Evolutionary conservation across 2,329 filamentous ascomycete genomes (phyloP).

Genomic region (Dothideomycetes sp.): DNA sequence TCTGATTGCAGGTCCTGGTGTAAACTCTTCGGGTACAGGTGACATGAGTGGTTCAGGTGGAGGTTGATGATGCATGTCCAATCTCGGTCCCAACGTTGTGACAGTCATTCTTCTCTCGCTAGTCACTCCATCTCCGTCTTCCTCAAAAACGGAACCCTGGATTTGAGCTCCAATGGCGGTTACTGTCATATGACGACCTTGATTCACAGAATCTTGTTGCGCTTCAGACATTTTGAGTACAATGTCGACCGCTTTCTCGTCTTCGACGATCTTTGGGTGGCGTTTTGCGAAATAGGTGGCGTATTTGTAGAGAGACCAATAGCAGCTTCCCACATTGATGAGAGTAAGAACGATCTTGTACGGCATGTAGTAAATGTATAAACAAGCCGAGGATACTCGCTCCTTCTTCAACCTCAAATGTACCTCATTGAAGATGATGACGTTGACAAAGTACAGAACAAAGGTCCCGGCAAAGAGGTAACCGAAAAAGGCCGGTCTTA

Average conservation of each 20-base stretch:
- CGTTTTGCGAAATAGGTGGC: conserved; percentile 38
- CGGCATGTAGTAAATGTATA: conserved; percentile 35
- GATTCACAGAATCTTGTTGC: background rate
- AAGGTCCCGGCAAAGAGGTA: conserved; percentile 31
- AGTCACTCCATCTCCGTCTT: background rate
- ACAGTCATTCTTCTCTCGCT: conserved; percentile 5
- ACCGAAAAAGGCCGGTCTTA: conserved; percentile 33
- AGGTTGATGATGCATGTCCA: background rate
- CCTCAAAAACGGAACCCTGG: conserved; percentile 4
- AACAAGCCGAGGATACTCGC: conserved; percentile 30
- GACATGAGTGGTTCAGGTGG: background rate
- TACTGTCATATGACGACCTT: conserved; percentile 16
- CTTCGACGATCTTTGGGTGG: conserved; percentile 41
- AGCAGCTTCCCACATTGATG: conserved; percentile 34
- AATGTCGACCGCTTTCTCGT: conserved; percentile 31
- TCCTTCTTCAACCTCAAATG: conserved; percentile 39
- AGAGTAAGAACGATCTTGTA: conserved; percentile 38
- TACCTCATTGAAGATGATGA: conserved; percentile 40
- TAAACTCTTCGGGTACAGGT: no score
- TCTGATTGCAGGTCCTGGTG: conserved; percentile 1
- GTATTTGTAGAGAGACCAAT: conserved; percentile 29
- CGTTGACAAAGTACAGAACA: conserved; percentile 36
- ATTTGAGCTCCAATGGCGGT: conserved; percentile 14
- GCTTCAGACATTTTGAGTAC: conserved; percentile 15
- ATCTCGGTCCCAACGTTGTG: background rate